Percentiles rank a stretch among this genome's conserved stretches.
phyloP scores from a whole-genome alignment of 140 eudicot genomes.

The Cichorium intybus region DNA sequence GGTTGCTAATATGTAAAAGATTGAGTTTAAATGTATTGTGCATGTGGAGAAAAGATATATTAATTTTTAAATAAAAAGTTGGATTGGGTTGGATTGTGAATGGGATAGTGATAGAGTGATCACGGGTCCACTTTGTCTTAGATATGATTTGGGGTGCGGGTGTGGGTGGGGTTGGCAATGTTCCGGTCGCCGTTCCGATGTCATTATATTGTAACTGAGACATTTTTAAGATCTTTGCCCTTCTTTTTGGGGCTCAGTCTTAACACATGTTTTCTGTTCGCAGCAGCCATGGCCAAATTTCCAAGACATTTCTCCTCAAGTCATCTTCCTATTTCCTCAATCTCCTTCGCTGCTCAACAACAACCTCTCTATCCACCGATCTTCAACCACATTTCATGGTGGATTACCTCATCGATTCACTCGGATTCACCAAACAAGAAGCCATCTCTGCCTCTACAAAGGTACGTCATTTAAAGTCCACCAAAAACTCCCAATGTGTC shows the following conservation, averaged over 20 bases:
- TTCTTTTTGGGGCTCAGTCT: not conserved
- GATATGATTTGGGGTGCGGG: no score
- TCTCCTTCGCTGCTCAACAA: not conserved
- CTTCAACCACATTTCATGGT: slow-evolving; percentile 27
- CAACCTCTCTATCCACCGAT: not conserved
- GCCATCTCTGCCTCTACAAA: slow-evolving; percentile 30
- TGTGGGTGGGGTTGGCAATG: no score
- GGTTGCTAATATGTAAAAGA: no score
- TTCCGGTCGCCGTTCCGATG: not conserved
- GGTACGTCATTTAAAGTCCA: slow-evolving; percentile 33
- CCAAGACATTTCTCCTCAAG: slow-evolving; percentile 7
- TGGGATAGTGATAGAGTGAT: no score
- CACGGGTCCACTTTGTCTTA: no score
- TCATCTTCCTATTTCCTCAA: slow-evolving; percentile 20
- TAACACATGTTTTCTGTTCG: not conserved
- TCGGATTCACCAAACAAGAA: slow-evolving; percentile 29
- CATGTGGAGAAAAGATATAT: no score
- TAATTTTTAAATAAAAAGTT: no score
- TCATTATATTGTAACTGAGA: not conserved
- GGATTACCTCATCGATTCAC: slow-evolving; percentile 27
- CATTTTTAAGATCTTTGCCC: not conserved
- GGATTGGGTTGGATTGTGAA: no score
- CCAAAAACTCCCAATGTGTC: slow-evolving; percentile 29
- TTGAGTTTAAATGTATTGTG: no score
- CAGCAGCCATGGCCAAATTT: slow-evolving; percentile 14